Evolutionary conservation across 148 eudicot genomes (phyloP).

Genomic region (Mesembryanthemum crystallinum): DNA sequence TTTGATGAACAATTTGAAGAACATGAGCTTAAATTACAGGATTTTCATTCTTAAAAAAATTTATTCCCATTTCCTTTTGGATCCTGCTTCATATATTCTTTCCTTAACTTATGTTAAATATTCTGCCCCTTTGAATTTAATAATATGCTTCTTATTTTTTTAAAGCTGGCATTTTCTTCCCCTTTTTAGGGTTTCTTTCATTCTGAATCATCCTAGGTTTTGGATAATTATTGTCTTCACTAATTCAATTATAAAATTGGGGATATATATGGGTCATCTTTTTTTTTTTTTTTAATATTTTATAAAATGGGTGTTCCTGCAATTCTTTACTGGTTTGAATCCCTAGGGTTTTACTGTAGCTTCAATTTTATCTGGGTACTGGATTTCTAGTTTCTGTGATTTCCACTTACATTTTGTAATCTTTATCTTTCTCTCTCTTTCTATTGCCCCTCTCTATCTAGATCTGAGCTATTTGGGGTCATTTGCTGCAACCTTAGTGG

Average conservation of each 20-base stretch:
- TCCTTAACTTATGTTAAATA: neutral
- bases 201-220: slow-evolving; percentile 8
- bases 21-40: neutral
- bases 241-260: neutral
- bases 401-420: too few species aligned
- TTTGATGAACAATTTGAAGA: neutral
- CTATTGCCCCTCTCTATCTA: too few species aligned
- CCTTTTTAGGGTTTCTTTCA: slow-evolving; percentile 15
- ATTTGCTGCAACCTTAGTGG: neutral
- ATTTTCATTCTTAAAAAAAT: neutral
- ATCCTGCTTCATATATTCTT: neutral
- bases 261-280: slow-evolving; percentile 12
- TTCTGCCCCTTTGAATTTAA: neutral
- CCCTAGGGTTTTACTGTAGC: slow-evolving; percentile 22
- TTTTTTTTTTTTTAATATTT: neutral
- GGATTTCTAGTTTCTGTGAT: neutral
- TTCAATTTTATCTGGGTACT: neutral
- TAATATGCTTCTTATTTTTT: neutral
- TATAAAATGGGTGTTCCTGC: neutral
- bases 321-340: neutral
- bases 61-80: neutral
- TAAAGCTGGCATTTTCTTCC: neutral
- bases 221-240: neutral
- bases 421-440: too few species aligned
- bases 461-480: slow-evolving; percentile 22